phyloP scores from a whole-genome alignment of 2,329 filamentous ascomycete genomes.

The Fusarium aywerte region DNA sequence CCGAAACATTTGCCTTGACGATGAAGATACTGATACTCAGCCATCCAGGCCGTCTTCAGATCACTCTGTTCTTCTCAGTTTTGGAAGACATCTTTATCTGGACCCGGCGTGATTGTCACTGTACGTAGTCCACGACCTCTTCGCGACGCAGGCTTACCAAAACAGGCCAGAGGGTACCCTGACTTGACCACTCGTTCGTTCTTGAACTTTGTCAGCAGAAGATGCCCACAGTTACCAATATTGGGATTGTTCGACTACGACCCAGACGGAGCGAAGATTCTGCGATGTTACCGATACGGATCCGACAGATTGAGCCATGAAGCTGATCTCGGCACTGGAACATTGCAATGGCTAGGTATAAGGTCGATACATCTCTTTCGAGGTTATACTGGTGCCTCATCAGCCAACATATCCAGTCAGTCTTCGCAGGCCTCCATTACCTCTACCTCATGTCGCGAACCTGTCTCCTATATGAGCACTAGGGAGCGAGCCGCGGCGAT shows the following conservation, averaged over 20 bases:
- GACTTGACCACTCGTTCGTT: constrained; percentile 77
- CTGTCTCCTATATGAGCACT: constrained; percentile 56
- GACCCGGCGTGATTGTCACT: constrained; percentile 74
- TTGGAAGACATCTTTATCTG: constrained; percentile 60
- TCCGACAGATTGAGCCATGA: constrained; percentile 73
- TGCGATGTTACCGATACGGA: constrained; percentile 78
- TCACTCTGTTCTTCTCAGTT: constrained; percentile 69
- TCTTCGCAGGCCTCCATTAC: constrained; percentile 36
- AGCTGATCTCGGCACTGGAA: constrained; percentile 59
- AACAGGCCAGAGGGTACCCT: constrained; percentile 82
- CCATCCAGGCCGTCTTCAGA: constrained; percentile 75
- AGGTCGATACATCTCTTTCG: constrained; percentile 56
- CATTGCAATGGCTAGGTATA: constrained; percentile 73
- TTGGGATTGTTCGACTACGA: constrained; percentile 78
- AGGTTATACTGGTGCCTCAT: neutral
- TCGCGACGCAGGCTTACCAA: neutral
- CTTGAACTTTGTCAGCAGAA: constrained; percentile 63
- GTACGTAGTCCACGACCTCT: constrained; percentile 52
- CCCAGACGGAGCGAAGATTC: constrained; percentile 78
- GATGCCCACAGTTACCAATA: constrained; percentile 64
- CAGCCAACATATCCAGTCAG: constrained; percentile 9
- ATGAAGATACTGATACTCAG: too few relatives aligned
- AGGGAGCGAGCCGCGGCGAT: constrained; percentile 69
- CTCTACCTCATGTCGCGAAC: constrained; percentile 45
- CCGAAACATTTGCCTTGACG: constrained; percentile 30